Evolutionary conservation across 257 asterid species (phyloP).

Genomic region (Nicotiana benthamiana): DNA sequence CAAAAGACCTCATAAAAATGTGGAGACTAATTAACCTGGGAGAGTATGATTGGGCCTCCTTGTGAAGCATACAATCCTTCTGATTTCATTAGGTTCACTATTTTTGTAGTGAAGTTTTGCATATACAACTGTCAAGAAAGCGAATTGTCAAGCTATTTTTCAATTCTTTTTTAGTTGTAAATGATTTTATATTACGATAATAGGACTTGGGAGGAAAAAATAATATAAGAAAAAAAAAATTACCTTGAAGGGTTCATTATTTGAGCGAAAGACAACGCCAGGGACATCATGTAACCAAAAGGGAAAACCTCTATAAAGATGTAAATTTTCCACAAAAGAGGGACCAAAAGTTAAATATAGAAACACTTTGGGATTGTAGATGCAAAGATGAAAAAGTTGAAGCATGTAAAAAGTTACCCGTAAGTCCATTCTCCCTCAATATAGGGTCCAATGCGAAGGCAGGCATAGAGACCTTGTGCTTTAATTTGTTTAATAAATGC

Average conservation of each 20-base stretch:
- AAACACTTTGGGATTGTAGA: background rate
- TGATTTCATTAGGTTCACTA: slow-evolving; percentile 67
- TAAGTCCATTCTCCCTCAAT: slow-evolving; percentile 83
- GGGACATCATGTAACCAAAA: slow-evolving; percentile 90
- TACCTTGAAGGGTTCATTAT: slow-evolving; percentile 81
- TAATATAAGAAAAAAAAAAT: background rate
- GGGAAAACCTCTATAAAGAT: slow-evolving; percentile 59
- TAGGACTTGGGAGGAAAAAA: background rate
- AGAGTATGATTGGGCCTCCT: slow-evolving; percentile 85
- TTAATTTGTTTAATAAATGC: slow-evolving; percentile 58
- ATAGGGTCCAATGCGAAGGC: slow-evolving; percentile 79
- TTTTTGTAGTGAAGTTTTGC: slow-evolving; percentile 61
- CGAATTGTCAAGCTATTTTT: background rate
- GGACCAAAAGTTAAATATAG: background rate
- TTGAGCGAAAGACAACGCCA: slow-evolving; percentile 49
- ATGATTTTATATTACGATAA: background rate
- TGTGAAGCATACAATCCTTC: slow-evolving; percentile 75
- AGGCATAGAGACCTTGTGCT: slow-evolving; percentile 71
- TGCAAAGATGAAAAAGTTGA: background rate
- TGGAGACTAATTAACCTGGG: slow-evolving; percentile 49
- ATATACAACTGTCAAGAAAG: slow-evolving; percentile 38
- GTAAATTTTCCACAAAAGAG: background rate
- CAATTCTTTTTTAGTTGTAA: background rate
- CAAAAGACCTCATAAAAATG: background rate
- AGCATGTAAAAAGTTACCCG: slow-evolving; percentile 42